Base-by-base conservation (phyloP, 257 asterid genomes). In the Leptodermis oblonga region DNA sequence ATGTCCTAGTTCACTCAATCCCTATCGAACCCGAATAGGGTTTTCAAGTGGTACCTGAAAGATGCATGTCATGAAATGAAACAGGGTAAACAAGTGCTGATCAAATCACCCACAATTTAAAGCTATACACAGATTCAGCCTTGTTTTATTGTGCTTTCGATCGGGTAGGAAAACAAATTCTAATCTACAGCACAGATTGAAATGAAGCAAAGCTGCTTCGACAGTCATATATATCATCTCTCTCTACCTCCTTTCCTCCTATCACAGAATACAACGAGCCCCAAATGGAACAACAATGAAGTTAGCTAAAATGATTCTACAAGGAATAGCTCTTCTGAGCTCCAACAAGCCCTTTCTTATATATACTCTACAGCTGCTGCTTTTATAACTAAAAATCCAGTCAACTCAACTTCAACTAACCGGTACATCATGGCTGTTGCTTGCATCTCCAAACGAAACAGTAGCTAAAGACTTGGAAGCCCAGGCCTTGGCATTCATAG, bases 391-490 rank as follows among this genome's bases (percentile, higher is more conserved):
- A 42, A 56, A 52, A 70, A 12, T 37, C 66, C 67, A 31, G 72
- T 69, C 61, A 76, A 65, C 65, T 60, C 68, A 49, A 65, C 80
- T 76, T 53, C 67, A 37, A 59, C 65, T 59, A 59, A 59, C 83
- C 49, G 84, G 85, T 26, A 28, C 78, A 52, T 68, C 84, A 43
- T 76, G 84, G 79, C 84, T 84, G 33, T 86, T 41, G 80, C 87
- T 81, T 25, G 88, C 76, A 73, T 90, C 97, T 70, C 92, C 89
- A 58, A 90, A 83, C 13, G 93, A 88, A 67, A 88, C 91, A 25
- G 93, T 81, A 28, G 95, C 93, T 33, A 88, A 78, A 64, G 97
- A 90, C 71, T 88, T 86, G 1, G 97, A 90, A 31, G 97, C 97
- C 97, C 97, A 90, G 52, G 84, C 93, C 78, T 83, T 83, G 7